Evolutionary conservation across 2,329 filamentous ascomycete species (phyloP).

Genomic region (Pseudonectria foliicola): DNA sequence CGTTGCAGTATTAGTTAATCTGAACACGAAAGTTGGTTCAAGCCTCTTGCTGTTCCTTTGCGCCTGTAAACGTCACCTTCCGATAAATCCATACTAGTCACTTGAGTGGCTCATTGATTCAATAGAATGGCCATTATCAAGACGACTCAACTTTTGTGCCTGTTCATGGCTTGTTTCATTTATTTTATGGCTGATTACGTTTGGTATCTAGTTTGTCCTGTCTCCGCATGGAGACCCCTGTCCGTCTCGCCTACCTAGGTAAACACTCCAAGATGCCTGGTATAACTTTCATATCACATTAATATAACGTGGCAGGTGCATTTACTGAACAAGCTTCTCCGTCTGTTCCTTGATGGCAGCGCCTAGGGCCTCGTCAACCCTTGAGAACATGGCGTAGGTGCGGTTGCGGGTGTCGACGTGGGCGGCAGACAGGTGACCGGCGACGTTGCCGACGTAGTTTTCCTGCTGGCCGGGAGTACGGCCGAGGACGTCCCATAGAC

Average conservation of each 20-base stretch:
- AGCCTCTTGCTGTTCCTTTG: neutral
- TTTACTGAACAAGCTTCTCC: slow-evolving; percentile 34
- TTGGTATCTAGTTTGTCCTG: neutral
- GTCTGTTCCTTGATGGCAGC: slow-evolving; percentile 44
- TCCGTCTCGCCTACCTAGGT: no score
- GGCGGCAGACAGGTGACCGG: slow-evolving; percentile 48
- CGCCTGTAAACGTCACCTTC: no score
- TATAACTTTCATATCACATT: slow-evolving; percentile 5
- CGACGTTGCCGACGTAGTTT: slow-evolving; percentile 53
- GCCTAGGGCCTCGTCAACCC: slow-evolving; percentile 48
- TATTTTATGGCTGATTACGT: neutral
- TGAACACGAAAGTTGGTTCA: slow-evolving; percentile 25
- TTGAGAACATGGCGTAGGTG: slow-evolving; percentile 55
- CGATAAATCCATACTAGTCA: no score
- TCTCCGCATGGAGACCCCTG: no score
- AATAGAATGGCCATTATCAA: no score
- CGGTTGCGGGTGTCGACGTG: slow-evolving; percentile 47
- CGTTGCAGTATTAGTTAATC: slow-evolving; percentile 38
- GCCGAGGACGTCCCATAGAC: slow-evolving; percentile 43
- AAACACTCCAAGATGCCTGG: neutral
- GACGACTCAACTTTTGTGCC: no score
- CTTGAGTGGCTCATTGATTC: no score
- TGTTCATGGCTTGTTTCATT: no score
- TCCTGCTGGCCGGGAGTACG: slow-evolving; percentile 49
- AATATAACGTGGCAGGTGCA: neutral